Conservation (phyloP, 306 rosid species). For the Oxytropis ochrocephala region DNA sequence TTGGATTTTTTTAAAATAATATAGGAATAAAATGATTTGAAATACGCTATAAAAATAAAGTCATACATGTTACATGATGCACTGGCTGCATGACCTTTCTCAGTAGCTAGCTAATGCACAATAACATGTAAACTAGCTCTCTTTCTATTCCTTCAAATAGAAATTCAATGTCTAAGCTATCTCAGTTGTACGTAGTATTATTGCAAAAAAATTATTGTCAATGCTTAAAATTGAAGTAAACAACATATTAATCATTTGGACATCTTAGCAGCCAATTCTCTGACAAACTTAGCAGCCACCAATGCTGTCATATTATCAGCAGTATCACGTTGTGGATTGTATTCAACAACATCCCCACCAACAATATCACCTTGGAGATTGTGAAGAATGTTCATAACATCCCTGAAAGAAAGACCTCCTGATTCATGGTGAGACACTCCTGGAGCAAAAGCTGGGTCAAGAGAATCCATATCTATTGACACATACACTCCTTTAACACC, state of each 20-base stretch:
- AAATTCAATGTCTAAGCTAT: too few relatives aligned
- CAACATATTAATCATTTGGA: constrained; percentile 35
- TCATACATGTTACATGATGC: too few relatives aligned
- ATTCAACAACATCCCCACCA: constrained; percentile 73
- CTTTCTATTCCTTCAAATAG: too few relatives aligned
- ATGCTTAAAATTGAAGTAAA: too few relatives aligned
- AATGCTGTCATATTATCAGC: constrained; percentile 73
- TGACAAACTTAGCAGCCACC: constrained; percentile 86
- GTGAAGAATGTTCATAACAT: constrained; percentile 67
- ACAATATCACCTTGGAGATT: constrained; percentile 68
- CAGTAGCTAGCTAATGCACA: too few relatives aligned
- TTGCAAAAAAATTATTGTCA: too few relatives aligned
- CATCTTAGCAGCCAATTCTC: constrained; percentile 73
- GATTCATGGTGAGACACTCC: constrained; percentile 89
- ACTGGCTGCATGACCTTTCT: too few relatives aligned
- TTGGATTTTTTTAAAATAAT: too few relatives aligned
- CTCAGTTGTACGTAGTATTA: too few relatives aligned
- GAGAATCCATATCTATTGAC: constrained; percentile 67
- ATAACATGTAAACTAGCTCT: too few relatives aligned
- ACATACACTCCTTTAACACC: constrained; percentile 81
- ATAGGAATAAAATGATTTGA: too few relatives aligned
- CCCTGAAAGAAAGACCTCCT: constrained; percentile 87
- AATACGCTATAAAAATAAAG: too few relatives aligned
- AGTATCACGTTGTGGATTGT: constrained; percentile 79
- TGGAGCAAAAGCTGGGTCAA: constrained; percentile 80